Percentiles rank a stretch among this genome's conserved stretches.
These are phyloP conservation scores for Meyerozyma carpophila DNA, from an alignment of 1,139 yeast genomes.

Conservation along the genomic window DNA sequence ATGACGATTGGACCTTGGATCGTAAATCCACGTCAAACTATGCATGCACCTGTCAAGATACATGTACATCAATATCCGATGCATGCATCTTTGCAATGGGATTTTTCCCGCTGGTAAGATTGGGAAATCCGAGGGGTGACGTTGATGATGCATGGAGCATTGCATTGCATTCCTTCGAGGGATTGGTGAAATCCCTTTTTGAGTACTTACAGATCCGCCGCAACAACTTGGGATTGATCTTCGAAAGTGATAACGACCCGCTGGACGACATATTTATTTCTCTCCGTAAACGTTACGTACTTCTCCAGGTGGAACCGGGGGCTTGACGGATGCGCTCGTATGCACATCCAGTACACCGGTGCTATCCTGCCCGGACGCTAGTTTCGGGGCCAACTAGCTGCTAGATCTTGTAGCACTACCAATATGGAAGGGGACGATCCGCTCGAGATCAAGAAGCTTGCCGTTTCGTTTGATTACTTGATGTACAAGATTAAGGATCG, in stretches of 20 bases:
- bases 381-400: background rate
- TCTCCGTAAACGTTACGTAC: background rate
- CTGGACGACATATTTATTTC: constrained; percentile 19
- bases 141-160: background rate
- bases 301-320: background rate
- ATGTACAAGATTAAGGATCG: constrained; percentile 55
- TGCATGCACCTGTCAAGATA: background rate
- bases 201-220: constrained; percentile 55
- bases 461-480: constrained; percentile 58
- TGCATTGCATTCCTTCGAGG: background rate
- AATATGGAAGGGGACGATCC: constrained; percentile 48
- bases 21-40: background rate
- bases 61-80: background rate
- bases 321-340: background rate
- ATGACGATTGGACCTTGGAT: background rate
- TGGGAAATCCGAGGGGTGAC: background rate
- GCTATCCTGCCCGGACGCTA: background rate
- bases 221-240: constrained; percentile 53
- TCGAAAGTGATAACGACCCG: constrained; percentile 37
- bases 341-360: background rate
- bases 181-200: background rate
- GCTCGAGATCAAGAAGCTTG: constrained; percentile 51
- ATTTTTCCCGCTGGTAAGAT: background rate
- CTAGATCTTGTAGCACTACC: background rate
- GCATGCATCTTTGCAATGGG: background rate